These are phyloP conservation scores for Pulchroboletus neoregius DNA, from an alignment of 1,284 basidiomycete genomes.

Conservation along the genomic window DNA sequence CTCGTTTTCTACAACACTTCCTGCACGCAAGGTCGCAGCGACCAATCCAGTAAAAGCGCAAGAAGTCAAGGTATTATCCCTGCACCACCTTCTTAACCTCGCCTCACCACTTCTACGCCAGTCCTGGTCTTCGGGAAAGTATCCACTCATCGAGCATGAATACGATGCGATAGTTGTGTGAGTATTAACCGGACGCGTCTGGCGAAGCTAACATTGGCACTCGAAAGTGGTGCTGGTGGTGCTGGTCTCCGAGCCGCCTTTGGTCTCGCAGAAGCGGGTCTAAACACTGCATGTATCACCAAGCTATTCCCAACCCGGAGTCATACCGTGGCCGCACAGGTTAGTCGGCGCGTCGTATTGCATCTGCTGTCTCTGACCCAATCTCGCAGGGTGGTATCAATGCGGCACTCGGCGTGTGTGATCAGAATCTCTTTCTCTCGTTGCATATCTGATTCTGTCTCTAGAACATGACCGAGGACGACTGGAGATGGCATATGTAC, in stretches of 20 bases:
- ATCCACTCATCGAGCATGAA: conserved; percentile 96
- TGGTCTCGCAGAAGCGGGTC: conserved; percentile 96
- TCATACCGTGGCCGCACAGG: conserved; percentile 98
- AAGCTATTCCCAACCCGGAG: conserved; percentile 99
- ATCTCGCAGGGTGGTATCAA: conserved; percentile 90
- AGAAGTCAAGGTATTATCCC: conserved; percentile 63
- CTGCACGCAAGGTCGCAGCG: conserved; percentile 61
- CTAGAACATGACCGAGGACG: conserved; percentile 99
- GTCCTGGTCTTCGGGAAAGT: conserved; percentile 80
- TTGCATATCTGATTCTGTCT: conserved; percentile 6
- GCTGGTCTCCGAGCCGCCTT: conserved; percentile 98
- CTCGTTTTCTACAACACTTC: conserved; percentile 59
- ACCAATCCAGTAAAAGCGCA: conserved; percentile 80
- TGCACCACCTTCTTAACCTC: conserved; percentile 10
- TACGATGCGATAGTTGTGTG: conserved; percentile 97
- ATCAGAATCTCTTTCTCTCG: conserved; percentile 9
- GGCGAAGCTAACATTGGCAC: conserved; percentile 14
- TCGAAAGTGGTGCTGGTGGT: conserved; percentile 87
- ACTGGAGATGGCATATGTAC: conserved; percentile 99
- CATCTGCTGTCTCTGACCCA: conserved; percentile 16
- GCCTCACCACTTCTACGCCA: conserved; percentile 28
- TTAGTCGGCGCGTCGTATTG: conserved; percentile 32
- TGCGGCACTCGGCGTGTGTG: conserved; percentile 90
- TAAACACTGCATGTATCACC: conserved; percentile 98
- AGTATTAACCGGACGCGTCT: conserved; percentile 35